Base-by-base conservation (phyloP, 257 asterid species). In the Fraxinus americana region DNA sequence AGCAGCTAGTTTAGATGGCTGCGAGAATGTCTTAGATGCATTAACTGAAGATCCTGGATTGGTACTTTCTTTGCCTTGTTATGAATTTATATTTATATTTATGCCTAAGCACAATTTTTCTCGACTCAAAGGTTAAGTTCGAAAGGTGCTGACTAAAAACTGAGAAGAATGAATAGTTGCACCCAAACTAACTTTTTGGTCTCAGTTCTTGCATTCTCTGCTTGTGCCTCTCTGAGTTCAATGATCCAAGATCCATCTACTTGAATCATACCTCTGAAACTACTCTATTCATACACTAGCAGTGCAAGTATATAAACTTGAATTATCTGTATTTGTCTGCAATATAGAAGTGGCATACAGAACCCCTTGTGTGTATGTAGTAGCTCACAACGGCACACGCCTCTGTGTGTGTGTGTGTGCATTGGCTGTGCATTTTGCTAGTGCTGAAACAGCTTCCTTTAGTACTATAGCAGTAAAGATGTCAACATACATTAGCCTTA, bases 11-110 rank as follows among this genome's bases (percentile, higher is more conserved):
- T 82, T 84, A 19, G 91, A 86, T 39, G 85, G 86, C 66, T 80
- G 83, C 72, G 95, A 90, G 70, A 77, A 79, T 76, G 76, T 94
- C 34, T 77, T 92, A 82, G 94, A 90, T 82, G 97, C 95, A 69
- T 78, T 94, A 69, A 87, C 88, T 36, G 91, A 89, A 67, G 97
- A 94, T 84, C 97, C 97, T 36, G 88, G 87, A 92, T 48, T 71
- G 87, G 98, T 93, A 86, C 48, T 80, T 75, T 50, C 80, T 19
- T 73, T 54, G 5, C 21, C 50, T 68, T 30, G 6, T 29, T 43
- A 43, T 43, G 52, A 43, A 38, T n/a, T 76, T 36, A 48, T 35
- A 7, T 38, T 67, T 67, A 23, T 61, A 2, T 8, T 25, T 61
- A 63, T 25, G n/a, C 35, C 34, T 63, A 63, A 1, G 19, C 36